phyloP scores from a whole-genome alignment of 2,329 filamentous ascomycete species.

The Stachybotrys chartarum region DNA sequence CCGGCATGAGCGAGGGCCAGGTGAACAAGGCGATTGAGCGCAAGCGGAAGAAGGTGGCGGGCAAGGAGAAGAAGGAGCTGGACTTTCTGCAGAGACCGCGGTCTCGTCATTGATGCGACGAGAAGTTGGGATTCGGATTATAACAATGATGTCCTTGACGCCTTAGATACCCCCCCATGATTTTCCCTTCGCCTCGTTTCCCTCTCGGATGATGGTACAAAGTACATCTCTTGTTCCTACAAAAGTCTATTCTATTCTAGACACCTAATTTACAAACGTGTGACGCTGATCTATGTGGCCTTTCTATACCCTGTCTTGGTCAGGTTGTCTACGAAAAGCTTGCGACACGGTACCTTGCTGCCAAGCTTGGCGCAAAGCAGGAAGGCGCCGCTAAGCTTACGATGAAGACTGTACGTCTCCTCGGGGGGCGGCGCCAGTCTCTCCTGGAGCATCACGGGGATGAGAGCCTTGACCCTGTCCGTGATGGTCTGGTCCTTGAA shows the following conservation, averaged over 20 bases:
- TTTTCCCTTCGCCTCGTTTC: not conserved
- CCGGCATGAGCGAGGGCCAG: slow-evolving; percentile 77
- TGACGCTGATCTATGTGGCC: not conserved
- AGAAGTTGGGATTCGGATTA: not conserved
- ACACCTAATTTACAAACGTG: not conserved
- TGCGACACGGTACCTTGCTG: slow-evolving; percentile 72
- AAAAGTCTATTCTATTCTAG: not conserved
- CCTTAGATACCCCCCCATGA: not conserved
- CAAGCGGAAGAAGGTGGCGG: slow-evolving; percentile 79
- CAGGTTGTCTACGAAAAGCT: slow-evolving; percentile 63
- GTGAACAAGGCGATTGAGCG: slow-evolving; percentile 79
- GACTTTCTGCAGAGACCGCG: slow-evolving; percentile 25
- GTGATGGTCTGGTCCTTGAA: slow-evolving; percentile 95
- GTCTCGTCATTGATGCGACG: not conserved
- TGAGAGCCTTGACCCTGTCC: slow-evolving; percentile 78
- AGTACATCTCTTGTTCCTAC: not conserved
- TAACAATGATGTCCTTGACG: not conserved
- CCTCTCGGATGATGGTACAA: not conserved
- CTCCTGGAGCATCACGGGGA: slow-evolving; percentile 90
- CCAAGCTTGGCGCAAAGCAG: slow-evolving; percentile 81
- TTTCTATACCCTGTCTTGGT: slow-evolving; percentile 23
- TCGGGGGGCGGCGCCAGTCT: slow-evolving; percentile 85
- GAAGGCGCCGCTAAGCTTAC: slow-evolving; percentile 93
- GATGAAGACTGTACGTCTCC: slow-evolving; percentile 92
- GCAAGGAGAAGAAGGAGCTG: slow-evolving; percentile 77